Percentiles rank a stretch among this genome's conserved stretches.
Conservation (phyloP, 1,139 yeast genomes). For the Yamadazyma buinensis region DNA sequence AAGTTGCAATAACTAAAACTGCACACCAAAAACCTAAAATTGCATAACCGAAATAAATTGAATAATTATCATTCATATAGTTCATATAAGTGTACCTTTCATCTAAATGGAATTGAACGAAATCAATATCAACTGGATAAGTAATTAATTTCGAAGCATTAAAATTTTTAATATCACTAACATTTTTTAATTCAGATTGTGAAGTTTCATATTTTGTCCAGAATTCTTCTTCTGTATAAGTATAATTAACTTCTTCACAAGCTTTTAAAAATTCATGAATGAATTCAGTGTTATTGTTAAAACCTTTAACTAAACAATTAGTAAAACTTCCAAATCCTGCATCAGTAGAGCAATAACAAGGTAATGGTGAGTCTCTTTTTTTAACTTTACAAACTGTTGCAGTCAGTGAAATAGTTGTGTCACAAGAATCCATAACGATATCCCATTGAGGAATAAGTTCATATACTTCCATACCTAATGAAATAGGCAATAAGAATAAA, state of each 20-base stretch:
- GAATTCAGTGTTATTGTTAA: constrained; percentile 12
- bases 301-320: constrained; percentile 18
- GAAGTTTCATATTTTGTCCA: constrained; percentile 11
- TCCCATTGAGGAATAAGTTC: no score
- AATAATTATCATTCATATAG: constrained; percentile 13
- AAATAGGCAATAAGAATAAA: no score
- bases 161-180: constrained; percentile 9
- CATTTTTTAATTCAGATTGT: constrained; percentile 7
- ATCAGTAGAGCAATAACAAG: constrained; percentile 16
- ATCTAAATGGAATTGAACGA: constrained; percentile 5
- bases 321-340: constrained; percentile 19
- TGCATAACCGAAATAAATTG: constrained; percentile 48
- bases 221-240: constrained; percentile 7
- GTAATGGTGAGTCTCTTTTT: neutral
- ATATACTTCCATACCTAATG: no score
- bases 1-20: constrained; percentile 36
- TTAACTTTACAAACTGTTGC: constrained; percentile 10
- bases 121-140: constrained; percentile 12
- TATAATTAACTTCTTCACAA: constrained; percentile 10
- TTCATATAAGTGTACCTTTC: constrained; percentile 4
- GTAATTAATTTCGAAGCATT: constrained; percentile 9
- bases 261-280: constrained; percentile 13
- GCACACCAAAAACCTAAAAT: constrained; percentile 47
- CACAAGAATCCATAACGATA: no score
- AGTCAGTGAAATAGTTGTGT: constrained; percentile 1